Evolutionary conservation across 2,329 filamentous ascomycete species (phyloP).

Genomic region (Colletotrichum sp.): DNA sequence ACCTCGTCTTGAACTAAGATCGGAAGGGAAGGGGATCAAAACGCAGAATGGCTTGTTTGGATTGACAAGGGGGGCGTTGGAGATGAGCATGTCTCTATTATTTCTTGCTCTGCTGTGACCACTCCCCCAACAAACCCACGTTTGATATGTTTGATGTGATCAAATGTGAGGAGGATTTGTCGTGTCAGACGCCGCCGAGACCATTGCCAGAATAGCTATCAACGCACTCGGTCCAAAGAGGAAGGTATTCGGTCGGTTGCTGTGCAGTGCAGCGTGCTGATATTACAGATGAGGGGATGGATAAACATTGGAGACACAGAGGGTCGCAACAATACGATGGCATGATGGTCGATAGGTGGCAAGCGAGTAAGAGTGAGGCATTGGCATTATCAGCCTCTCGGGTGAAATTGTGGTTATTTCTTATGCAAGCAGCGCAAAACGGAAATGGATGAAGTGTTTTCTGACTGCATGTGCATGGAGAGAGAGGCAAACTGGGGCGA

Average conservation of each 20-base stretch:
- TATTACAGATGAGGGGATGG: background rate
- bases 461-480: background rate
- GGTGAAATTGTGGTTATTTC: background rate
- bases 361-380: background rate
- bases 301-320: background rate
- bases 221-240: background rate
- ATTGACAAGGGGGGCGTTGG: background rate
- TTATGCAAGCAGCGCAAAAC: background rate
- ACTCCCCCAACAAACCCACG: background rate
- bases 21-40: slow-evolving; percentile 1
- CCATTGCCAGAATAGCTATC: background rate
- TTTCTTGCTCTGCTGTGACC: background rate
- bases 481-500: background rate
- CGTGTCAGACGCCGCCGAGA: background rate
- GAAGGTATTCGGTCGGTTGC: background rate
- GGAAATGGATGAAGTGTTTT: background rate
- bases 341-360: background rate
- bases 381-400: background rate
- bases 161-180: background rate
- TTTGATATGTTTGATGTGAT: background rate
- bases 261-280: background rate
- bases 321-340: background rate
- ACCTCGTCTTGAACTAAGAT: background rate
- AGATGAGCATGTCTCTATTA: background rate
- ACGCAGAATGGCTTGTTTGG: slow-evolving; percentile 7